phyloP scores from a whole-genome alignment of 2,329 filamentous ascomycete species.

The Diaporthe aspalathi region DNA sequence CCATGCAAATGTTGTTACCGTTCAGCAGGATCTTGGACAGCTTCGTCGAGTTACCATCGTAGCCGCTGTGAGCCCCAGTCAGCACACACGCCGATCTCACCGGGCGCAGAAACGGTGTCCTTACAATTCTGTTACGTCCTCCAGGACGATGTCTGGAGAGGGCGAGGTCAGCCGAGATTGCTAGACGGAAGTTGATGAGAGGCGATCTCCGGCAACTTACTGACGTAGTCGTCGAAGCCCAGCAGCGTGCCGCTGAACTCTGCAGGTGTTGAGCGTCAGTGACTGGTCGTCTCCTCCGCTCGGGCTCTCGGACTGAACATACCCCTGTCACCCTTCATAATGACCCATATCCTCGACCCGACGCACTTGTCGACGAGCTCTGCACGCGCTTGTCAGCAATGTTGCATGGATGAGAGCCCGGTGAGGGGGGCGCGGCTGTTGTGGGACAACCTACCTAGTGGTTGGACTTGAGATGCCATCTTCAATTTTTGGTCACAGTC shows the following conservation, averaged over 20 bases:
- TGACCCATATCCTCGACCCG: constrained; percentile 96
- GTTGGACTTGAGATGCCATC: constrained; percentile 81
- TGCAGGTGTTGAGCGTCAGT: constrained; percentile 52
- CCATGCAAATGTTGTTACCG: constrained; percentile 99
- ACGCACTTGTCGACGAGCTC: constrained; percentile 99
- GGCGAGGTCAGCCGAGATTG: background rate
- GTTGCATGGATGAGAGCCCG: background rate
- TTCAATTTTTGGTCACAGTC: constrained; percentile 11
- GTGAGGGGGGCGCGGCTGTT: too few relatives aligned
- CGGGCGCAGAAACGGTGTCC: constrained; percentile 46
- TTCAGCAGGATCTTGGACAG: constrained; percentile 95
- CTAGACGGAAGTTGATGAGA: background rate
- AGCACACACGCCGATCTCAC: background rate
- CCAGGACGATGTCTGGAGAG: constrained; percentile 90
- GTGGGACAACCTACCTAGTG: constrained; percentile 65
- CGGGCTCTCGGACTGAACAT: constrained; percentile 37
- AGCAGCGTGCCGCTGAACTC: constrained; percentile 96
- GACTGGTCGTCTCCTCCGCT: background rate
- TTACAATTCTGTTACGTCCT: constrained; percentile 97
- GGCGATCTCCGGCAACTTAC: constrained; percentile 69
- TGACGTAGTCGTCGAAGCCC: constrained; percentile 99
- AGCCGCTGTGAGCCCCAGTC: constrained; percentile 73
- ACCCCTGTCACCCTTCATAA: constrained; percentile 99
- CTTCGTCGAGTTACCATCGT: constrained; percentile 87
- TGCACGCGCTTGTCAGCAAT: constrained; percentile 52